phyloP scores from a whole-genome alignment of 2,329 filamentous ascomycete species.

The Trichoderma afroharzianum region DNA sequence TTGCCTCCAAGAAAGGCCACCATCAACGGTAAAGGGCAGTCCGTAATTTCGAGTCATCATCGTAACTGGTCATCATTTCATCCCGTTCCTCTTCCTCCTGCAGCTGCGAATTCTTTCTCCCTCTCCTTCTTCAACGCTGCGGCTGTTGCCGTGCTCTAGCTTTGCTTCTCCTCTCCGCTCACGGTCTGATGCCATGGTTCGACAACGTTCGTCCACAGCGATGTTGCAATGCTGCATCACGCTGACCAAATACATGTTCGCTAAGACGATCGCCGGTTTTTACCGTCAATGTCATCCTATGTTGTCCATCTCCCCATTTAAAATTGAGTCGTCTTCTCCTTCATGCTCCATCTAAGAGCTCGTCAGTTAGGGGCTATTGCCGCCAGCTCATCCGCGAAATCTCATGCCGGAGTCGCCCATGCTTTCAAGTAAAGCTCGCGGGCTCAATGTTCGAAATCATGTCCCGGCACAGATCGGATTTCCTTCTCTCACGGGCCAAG shows the following conservation, averaged over 20 bases:
- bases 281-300: not conserved
- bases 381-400: not conserved
- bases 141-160: not conserved
- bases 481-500: not conserved
- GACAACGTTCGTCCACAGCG: not conserved
- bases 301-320: not conserved
- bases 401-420: not conserved
- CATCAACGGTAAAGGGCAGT: not conserved
- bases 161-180: not conserved
- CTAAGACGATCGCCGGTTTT: not conserved
- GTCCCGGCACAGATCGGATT: not conserved
- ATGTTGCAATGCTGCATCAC: not conserved
- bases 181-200: not conserved
- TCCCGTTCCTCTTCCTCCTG: not conserved
- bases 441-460: not conserved
- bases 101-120: not conserved
- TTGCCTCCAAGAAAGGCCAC: not conserved
- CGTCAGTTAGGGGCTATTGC: not conserved
- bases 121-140: constrained; percentile 8
- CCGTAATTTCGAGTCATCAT: not conserved
- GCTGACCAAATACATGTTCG: not conserved
- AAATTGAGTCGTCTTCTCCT: not conserved
- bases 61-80: not conserved
- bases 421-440: not conserved
- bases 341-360: not conserved